These are phyloP conservation scores for Penicillium griseofulvum DNA, from an alignment of 2,329 filamentous ascomycete species.

Conservation along the genomic window DNA sequence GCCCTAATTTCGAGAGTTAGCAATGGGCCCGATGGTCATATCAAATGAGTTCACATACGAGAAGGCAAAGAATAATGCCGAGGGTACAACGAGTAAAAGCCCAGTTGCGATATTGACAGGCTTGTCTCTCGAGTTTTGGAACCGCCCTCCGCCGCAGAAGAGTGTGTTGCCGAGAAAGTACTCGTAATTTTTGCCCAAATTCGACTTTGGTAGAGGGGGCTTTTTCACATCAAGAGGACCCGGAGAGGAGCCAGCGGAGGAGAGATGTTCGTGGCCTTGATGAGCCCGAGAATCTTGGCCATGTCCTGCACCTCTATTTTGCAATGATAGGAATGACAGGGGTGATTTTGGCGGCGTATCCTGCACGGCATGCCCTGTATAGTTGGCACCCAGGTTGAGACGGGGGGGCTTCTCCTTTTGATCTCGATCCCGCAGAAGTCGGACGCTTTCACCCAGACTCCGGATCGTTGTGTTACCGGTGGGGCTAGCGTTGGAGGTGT, in stretches of 20 bases:
- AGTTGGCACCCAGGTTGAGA: slow-evolving; percentile 61
- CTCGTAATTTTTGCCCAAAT: slow-evolving; percentile 73
- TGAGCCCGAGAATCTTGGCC: slow-evolving; percentile 64
- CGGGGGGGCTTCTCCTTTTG: slow-evolving; percentile 35
- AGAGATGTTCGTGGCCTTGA: slow-evolving; percentile 80
- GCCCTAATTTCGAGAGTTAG: slow-evolving; percentile 42
- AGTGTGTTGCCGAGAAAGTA: slow-evolving; percentile 93
- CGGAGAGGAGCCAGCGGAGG: slow-evolving; percentile 75
- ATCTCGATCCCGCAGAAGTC: slow-evolving; percentile 65
- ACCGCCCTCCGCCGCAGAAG: slow-evolving; percentile 80
- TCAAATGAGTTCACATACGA: slow-evolving; percentile 44
- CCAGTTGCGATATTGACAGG: slow-evolving; percentile 89
- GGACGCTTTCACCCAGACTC: slow-evolving; percentile 73
- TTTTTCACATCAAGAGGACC: slow-evolving; percentile 55
- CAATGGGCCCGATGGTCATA: slow-evolving; percentile 23
- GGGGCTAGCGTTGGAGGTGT: slow-evolving; percentile 72
- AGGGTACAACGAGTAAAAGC: slow-evolving; percentile 73
- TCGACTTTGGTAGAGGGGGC: slow-evolving; percentile 30
- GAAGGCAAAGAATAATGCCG: slow-evolving; percentile 77
- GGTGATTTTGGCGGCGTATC: slow-evolving; percentile 67
- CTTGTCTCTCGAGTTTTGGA: slow-evolving; percentile 82
- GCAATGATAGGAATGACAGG: slow-evolving; percentile 68
- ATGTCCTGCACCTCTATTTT: slow-evolving; percentile 52
- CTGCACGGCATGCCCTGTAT: slow-evolving; percentile 54
- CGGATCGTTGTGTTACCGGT: slow-evolving; percentile 57